Percentiles rank a stretch among this genome's conserved stretches.
Conservation (phyloP, 768 basidiomycete species). For the Lactarius deliciosus region DNA sequence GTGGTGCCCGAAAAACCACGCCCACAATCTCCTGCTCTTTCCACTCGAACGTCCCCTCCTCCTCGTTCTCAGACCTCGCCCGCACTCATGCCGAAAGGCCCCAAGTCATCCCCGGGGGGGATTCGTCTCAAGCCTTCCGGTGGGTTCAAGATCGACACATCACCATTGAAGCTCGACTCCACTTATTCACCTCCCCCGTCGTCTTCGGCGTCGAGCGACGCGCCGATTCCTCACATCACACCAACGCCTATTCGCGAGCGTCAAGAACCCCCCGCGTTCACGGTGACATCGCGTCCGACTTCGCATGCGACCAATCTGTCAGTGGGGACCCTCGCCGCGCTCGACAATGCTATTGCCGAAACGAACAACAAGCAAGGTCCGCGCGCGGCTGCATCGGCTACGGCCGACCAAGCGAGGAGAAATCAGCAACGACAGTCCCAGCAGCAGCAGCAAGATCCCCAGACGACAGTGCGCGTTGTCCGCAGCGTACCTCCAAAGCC, state of each 20-base stretch:
- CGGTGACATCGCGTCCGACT: slow-evolving; percentile 39
- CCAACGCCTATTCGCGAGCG: slow-evolving; percentile 38
- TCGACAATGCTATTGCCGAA: slow-evolving; percentile 5
- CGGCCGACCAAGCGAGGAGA: neutral
- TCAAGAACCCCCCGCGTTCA: slow-evolving; percentile 36
- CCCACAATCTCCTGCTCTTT: slow-evolving; percentile 27
- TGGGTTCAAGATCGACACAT: slow-evolving; percentile 17
- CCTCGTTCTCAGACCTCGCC: slow-evolving; percentile 8
- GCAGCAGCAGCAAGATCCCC: slow-evolving; percentile 1
- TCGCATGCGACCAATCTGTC: slow-evolving; percentile 31
- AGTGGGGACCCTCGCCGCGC: slow-evolving; percentile 9
- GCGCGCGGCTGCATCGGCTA: neutral
- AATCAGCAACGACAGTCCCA: slow-evolving; percentile 7
- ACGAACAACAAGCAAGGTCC: neutral
- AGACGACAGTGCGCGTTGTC: slow-evolving; percentile 21
- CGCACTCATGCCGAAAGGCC: slow-evolving; percentile 13
- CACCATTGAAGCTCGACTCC: slow-evolving; percentile 8
- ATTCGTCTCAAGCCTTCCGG: neutral
- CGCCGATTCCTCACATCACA: slow-evolving; percentile 33
- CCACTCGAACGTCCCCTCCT: slow-evolving; percentile 10
- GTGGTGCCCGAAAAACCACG: slow-evolving; percentile 23
- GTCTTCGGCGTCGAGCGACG: slow-evolving; percentile 29
- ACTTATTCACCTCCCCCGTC: slow-evolving; percentile 33
- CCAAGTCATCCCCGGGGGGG: slow-evolving; percentile 11
- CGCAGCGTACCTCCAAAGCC: slow-evolving; percentile 3